Conservation (phyloP, 306 rosid species). For the Gynostemma pentaphyllum region DNA sequence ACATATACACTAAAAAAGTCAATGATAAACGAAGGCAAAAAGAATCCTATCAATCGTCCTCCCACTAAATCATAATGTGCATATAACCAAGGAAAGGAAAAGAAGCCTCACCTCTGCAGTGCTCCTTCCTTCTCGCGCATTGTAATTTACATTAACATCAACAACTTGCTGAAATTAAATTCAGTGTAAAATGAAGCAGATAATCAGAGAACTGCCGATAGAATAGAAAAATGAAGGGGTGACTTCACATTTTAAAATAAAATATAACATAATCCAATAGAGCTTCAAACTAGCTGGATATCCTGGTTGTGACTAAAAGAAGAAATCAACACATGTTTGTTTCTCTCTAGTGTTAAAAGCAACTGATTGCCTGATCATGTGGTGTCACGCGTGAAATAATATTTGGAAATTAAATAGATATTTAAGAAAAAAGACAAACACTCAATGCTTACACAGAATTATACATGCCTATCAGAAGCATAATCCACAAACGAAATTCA, state of each 20-base stretch:
- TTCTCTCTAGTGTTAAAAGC: neutral
- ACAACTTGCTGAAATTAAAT: constrained; percentile 45
- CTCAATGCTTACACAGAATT: no score
- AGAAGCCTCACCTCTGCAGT: constrained; percentile 58
- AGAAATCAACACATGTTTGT: neutral
- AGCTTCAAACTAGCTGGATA: neutral
- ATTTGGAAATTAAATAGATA: no score
- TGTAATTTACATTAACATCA: constrained; percentile 63
- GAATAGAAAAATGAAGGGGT: neutral
- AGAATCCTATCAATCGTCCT: neutral
- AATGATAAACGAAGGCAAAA: no score
- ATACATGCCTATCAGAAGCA: neutral
- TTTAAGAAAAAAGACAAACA: no score
- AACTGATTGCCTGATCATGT: neutral
- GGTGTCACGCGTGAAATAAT: no score
- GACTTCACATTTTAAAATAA: neutral
- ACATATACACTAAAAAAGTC: no score
- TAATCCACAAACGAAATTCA: neutral
- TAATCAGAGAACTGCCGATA: neutral
- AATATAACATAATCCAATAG: neutral
- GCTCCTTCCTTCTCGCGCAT: constrained; percentile 88
- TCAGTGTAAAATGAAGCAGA: constrained; percentile 1
- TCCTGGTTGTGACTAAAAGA: neutral
- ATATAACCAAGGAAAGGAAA: neutral
- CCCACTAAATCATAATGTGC: neutral